phyloP scores from a whole-genome alignment of 208 protist species.

The Wallacemonas sp. region DNA sequence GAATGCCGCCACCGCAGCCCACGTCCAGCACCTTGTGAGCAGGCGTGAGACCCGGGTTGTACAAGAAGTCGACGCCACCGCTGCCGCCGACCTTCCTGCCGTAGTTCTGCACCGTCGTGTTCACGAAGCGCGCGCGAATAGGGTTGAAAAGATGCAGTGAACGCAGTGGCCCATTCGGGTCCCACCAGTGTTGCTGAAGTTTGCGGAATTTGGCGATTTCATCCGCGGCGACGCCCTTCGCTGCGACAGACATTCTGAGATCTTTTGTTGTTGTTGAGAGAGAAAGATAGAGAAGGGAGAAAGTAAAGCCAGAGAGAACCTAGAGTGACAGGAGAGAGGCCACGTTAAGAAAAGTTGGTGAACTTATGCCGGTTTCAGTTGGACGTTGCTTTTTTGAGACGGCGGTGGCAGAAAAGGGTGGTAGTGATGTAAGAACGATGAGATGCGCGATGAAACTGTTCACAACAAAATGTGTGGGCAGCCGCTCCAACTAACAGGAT shows the following conservation, averaged over 20 bases:
- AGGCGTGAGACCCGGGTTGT: slow-evolving; percentile 24
- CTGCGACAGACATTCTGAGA: slow-evolving; percentile 1
- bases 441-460: too few species aligned
- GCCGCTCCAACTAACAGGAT: too few species aligned
- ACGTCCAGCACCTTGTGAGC: slow-evolving; percentile 84
- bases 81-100: slow-evolving; percentile 22
- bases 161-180: slow-evolving; percentile 81
- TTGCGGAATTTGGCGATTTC: slow-evolving; percentile 82
- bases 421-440: too few species aligned
- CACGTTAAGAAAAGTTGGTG: too few species aligned
- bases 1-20: slow-evolving; percentile 92
- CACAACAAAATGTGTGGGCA: too few species aligned
- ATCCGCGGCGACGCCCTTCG: slow-evolving; percentile 46
- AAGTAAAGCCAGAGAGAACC: slow-evolving; percentile 9
- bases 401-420: too few species aligned
- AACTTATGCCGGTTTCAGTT: too few species aligned
- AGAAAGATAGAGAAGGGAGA: too few species aligned
- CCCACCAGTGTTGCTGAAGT: slow-evolving; percentile 86
- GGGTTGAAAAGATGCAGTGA: slow-evolving; percentile 93
- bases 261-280: too few species aligned
- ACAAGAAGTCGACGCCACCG: slow-evolving; percentile 15
- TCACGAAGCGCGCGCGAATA: slow-evolving; percentile 85
- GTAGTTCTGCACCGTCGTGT: slow-evolving; percentile 40
- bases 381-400: too few species aligned
- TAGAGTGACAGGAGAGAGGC: too few species aligned